Evolutionary conservation across 805 yeast species (phyloP).

Genomic region (Candida sanyiensis): DNA sequence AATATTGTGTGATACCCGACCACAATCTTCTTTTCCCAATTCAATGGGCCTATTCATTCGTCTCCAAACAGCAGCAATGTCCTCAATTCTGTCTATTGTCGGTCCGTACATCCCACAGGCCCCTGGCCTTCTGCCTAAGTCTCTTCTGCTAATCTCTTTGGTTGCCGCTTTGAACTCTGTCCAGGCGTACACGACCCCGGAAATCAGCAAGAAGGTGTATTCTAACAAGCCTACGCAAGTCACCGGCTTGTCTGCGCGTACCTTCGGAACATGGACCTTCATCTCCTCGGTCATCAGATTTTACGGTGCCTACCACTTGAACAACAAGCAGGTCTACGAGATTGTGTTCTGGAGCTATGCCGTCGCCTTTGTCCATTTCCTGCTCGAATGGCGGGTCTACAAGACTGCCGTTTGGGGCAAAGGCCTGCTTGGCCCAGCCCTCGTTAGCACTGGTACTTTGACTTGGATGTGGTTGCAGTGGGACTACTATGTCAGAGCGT

Average conservation of each 20-base stretch:
- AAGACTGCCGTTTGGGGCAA: conserved; percentile 78
- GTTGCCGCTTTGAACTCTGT: conserved; percentile 90
- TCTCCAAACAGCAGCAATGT: too few species aligned
- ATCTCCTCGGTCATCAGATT: conserved; percentile 78
- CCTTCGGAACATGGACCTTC: conserved; percentile 97
- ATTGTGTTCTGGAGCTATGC: conserved; percentile 74
- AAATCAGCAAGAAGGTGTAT: conserved; percentile 77
- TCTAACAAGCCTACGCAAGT: conserved; percentile 56
- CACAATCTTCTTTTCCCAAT: too few species aligned
- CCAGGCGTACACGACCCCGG: conserved; percentile 77
- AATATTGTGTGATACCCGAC: too few species aligned
- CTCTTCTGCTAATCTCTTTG: conserved; percentile 74
- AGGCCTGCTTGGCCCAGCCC: conserved; percentile 84
- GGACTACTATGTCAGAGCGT: conserved; percentile 50
- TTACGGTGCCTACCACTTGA: conserved; percentile 77
- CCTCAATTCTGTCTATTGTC: conserved; percentile 29
- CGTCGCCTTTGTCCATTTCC: conserved; percentile 81
- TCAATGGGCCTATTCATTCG: too few species aligned
- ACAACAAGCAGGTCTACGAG: conserved; percentile 65
- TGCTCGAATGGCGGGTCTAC: conserved; percentile 73
- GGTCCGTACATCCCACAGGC: conserved; percentile 34
- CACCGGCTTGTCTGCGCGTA: conserved; percentile 76
- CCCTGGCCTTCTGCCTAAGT: conserved; percentile 65
- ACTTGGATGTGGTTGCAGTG: conserved; percentile 77
- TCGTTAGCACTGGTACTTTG: conserved; percentile 70